Percentiles rank a stretch among this genome's conserved stretches.
Conservation (phyloP, 129 eudicot genomes). For the Dittrichia graveolens region DNA sequence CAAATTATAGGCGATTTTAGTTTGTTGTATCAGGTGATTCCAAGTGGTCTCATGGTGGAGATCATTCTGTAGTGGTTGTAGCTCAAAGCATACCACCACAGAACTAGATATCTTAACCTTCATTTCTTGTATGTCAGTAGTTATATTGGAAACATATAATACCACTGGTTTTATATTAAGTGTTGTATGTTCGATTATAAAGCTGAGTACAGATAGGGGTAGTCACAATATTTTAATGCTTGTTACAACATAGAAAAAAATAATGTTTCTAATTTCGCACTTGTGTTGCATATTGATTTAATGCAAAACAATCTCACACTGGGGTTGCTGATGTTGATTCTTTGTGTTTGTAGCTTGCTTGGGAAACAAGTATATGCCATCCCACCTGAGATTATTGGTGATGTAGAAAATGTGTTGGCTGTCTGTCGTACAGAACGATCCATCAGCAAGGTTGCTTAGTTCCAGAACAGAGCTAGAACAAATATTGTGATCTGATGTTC, state of each 20-base stretch:
- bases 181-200: constrained; percentile 7
- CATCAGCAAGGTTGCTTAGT: constrained; percentile 54
- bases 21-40: background rate
- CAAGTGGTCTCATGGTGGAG: background rate
- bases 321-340: constrained; percentile 19
- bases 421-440: constrained; percentile 64
- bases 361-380: constrained; percentile 81
- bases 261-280: background rate
- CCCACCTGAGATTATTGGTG: constrained; percentile 68
- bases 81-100: background rate
- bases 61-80: background rate
- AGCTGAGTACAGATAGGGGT: background rate
- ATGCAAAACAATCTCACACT: background rate
- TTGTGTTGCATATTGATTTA: constrained; percentile 6
- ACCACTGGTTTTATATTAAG: background rate
- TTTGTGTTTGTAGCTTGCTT: constrained; percentile 61
- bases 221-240: background rate
- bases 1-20: background rate
- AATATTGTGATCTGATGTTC: background rate
- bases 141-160: too few relatives aligned
- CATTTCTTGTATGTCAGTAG: background rate
- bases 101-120: background rate
- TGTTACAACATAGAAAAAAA: constrained; percentile 1
- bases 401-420: constrained; percentile 78
- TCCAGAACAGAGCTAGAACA: background rate